Evolutionary conservation across 768 basidiomycete species (phyloP).

Genomic region (Serendipita sp.): DNA sequence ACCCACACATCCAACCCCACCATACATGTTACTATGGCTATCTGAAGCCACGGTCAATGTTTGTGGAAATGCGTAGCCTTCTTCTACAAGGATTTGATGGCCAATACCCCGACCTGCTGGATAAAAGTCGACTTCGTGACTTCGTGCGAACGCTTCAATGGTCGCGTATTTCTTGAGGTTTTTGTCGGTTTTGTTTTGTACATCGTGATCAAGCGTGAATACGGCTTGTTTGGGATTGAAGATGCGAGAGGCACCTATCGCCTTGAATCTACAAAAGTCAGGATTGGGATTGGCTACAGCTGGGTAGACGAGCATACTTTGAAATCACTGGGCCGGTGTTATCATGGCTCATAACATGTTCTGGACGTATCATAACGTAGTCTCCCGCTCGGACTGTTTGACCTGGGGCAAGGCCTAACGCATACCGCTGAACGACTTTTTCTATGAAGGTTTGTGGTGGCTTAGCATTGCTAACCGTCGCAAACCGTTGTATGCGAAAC

Average conservation of each 20-base stretch:
- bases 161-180: constrained; percentile 83
- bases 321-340: constrained; percentile 97
- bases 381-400: constrained; percentile 82
- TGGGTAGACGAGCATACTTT: constrained; percentile 37
- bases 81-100: constrained; percentile 93
- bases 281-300: background rate
- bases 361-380: constrained; percentile 98
- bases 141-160: constrained; percentile 80
- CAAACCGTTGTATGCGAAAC: background rate
- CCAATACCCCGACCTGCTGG: constrained; percentile 96
- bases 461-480: background rate
- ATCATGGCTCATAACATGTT: constrained; percentile 97
- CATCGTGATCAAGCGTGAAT: constrained; percentile 95
- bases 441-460: constrained; percentile 82
- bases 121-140: constrained; percentile 82
- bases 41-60: constrained; percentile 92
- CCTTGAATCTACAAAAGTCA: constrained; percentile 54
- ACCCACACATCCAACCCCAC: constrained; percentile 91
- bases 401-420: constrained; percentile 69
- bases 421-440: constrained; percentile 94
- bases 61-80: constrained; percentile 94
- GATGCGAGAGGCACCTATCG: constrained; percentile 78
- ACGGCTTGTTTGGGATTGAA: constrained; percentile 71
- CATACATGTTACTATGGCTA: constrained; percentile 98
- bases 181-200: constrained; percentile 83